Evolutionary conservation across 176 grass and related monocot species (phyloP), one percentile per base, ranked within the genome.

Genomic region (Bolboschoenus planiculmis): DNA sequence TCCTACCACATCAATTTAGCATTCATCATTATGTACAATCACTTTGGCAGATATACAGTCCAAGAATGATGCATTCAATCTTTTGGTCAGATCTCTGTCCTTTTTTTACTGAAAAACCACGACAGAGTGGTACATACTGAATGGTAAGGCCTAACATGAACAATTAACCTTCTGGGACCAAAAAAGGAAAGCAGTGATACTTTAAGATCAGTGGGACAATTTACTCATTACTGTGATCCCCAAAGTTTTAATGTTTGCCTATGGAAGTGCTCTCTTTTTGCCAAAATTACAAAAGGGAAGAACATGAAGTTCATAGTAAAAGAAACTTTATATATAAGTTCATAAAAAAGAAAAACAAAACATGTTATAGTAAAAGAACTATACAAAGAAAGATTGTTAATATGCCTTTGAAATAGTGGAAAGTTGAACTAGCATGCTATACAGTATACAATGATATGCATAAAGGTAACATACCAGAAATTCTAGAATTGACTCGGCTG

Each of bases 401-500:
- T 74, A 50, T 31, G 10, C 24, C 71, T 18, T 46, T 50, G 13
- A 75, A 50, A 51, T 31, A 75, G 43, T 16, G 43, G 18, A 48
- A 75, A 75, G 13, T 30, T 30, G 24, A 51, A 31, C 71, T 51
- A 50, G 44, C 44, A 76, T 50, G 33, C 31, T 37, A n/a, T n/a
- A n/a, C n/a, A n/a, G n/a, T n/a, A 76, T 76, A 50, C 71, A 76
- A 48, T 48, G 23, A 76, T 29, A 51, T 43, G 18, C n/a, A 31
- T 76, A 13, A 76, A 76, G 42, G 43, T 76, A 76, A 76, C 71
- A 51, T 50, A 76, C 43, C 71, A 31, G 13, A 76, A 16, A 75
- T 51, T 51, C 13, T 48, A 51, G 42, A 76, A 76, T 30, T 30
- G 26, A 42, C 5, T 21, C 33, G 40, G 44, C 68, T 76, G 13